Conservation (phyloP, 371 early-diverging fungal genomes). For the Sporodiniella umbellata region DNA sequence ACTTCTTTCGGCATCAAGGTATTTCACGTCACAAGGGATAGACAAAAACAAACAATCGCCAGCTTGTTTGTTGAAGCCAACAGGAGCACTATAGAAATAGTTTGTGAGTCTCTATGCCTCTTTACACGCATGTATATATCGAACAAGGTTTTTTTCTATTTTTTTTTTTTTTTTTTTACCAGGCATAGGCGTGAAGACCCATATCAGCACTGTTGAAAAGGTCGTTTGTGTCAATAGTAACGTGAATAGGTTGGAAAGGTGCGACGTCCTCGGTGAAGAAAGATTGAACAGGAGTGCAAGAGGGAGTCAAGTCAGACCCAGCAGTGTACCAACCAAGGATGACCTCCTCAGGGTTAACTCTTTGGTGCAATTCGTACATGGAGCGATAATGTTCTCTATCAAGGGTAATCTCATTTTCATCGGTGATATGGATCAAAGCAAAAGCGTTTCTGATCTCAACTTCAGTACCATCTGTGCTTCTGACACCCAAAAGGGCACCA, state of each 20-base stretch:
- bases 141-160: too few relatives aligned
- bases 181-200: conserved; percentile 73
- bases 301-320: conserved; percentile 66
- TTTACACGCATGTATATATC: background rate
- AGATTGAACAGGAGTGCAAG: conserved; percentile 83
- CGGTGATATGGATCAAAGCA: conserved; percentile 76
- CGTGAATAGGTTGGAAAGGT: conserved; percentile 81
- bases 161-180: conserved; percentile 38
- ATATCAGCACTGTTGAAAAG: conserved; percentile 63
- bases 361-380: conserved; percentile 85
- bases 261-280: conserved; percentile 80
- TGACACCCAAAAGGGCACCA: conserved; percentile 84
- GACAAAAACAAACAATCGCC: conserved; percentile 85
- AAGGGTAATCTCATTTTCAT: conserved; percentile 64
- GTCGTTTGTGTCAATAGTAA: conserved; percentile 83
- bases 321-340: conserved; percentile 94
- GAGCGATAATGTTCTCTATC: conserved; percentile 88
- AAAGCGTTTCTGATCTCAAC: conserved; percentile 89
- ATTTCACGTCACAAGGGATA: conserved; percentile 85
- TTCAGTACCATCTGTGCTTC: conserved; percentile 81
- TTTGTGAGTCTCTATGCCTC: too few relatives aligned
- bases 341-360: conserved; percentile 86
- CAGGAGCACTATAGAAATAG: conserved; percentile 53
- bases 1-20: conserved; percentile 83
- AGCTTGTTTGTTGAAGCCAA: conserved; percentile 64